Conservation (phyloP, 495 filamentous ascomycete genomes). For the Aspergillus heteromorphus region DNA sequence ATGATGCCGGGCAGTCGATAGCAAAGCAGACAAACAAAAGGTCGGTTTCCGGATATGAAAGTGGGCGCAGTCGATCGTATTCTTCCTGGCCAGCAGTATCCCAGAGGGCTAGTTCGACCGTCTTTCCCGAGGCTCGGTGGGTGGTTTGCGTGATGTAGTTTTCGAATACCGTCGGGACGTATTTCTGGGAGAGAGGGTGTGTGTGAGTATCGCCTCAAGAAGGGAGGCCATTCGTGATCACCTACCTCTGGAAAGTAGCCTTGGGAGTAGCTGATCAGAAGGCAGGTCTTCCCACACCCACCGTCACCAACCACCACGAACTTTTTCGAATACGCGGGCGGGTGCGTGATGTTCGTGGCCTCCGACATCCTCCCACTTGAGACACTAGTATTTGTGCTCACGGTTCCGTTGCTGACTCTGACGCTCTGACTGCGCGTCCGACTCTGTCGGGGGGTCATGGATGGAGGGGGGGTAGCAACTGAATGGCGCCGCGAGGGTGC, state of each 20-base stretch:
- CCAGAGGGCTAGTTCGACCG: constrained; percentile 93
- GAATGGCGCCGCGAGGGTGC: constrained; percentile 46
- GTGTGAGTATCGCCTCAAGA: neutral
- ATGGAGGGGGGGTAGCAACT: constrained; percentile 41
- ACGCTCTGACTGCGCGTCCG: constrained; percentile 56
- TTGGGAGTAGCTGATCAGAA: constrained; percentile 96
- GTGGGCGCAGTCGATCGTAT: constrained; percentile 90
- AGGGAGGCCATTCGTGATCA: neutral
- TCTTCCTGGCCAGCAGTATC: constrained; percentile 98
- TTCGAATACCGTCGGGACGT: constrained; percentile 97
- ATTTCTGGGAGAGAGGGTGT: constrained; percentile 64
- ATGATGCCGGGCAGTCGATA: constrained; percentile 94
- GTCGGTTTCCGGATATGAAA: constrained; percentile 97
- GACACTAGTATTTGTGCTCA: constrained; percentile 68
- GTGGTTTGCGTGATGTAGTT: constrained; percentile 98
- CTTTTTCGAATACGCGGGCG: constrained; percentile 94
- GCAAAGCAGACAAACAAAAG: constrained; percentile 98
- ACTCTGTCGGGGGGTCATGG: constrained; percentile 42
- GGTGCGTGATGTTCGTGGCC: constrained; percentile 78
- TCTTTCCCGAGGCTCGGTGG: constrained; percentile 82
- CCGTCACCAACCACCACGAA: constrained; percentile 98
- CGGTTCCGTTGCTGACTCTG: constrained; percentile 70
- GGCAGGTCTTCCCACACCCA: constrained; percentile 96
- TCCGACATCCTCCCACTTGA: constrained; percentile 65
- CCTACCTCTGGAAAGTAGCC: constrained; percentile 96